These are phyloP conservation scores for Fusarium pilosicola DNA, from an alignment of 2,329 filamentous ascomycete genomes.

Conservation along the genomic window DNA sequence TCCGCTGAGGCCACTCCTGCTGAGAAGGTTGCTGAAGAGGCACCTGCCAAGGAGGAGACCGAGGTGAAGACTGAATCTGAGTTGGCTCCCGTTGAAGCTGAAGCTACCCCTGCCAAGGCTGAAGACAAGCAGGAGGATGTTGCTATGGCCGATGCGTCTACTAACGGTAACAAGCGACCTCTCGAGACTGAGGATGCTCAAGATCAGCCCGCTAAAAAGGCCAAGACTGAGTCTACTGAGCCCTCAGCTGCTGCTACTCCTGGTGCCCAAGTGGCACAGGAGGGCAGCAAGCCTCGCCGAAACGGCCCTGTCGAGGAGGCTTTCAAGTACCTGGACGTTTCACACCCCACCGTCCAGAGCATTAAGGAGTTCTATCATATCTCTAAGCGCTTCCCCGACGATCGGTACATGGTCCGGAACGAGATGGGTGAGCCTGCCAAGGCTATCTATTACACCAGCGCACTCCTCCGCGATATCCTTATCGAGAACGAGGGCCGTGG, in stretches of 20 bases:
- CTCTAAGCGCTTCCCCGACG: constrained; percentile 83
- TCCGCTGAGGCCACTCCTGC: constrained; percentile 19
- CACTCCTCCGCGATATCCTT: constrained; percentile 85
- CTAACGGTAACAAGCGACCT: constrained; percentile 50
- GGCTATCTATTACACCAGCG: constrained; percentile 95
- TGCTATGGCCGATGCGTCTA: constrained; percentile 45
- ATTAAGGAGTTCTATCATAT: constrained; percentile 89
- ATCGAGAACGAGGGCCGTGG: constrained; percentile 87
- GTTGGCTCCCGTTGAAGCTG: constrained; percentile 42
- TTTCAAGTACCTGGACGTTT: constrained; percentile 85
- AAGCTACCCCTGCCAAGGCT: background rate
- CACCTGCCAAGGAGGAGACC: constrained; percentile 46
- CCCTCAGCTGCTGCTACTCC: constrained; percentile 35
- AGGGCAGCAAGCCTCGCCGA: constrained; percentile 51
- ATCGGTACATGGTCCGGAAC: constrained; percentile 97
- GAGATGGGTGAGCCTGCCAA: constrained; percentile 87
- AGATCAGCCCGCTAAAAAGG: constrained; percentile 59
- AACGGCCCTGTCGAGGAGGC: constrained; percentile 81
- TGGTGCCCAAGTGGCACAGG: constrained; percentile 41
- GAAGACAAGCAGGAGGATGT: constrained; percentile 44
- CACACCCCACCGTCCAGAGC: constrained; percentile 78
- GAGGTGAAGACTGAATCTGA: constrained; percentile 49
- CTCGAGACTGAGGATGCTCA: constrained; percentile 50
- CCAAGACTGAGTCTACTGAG: constrained; percentile 53
- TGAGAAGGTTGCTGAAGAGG: constrained; percentile 32